These are phyloP conservation scores for Eruca vesicaria DNA, from an alignment of 441 rosid genomes.

Conservation along the genomic window DNA sequence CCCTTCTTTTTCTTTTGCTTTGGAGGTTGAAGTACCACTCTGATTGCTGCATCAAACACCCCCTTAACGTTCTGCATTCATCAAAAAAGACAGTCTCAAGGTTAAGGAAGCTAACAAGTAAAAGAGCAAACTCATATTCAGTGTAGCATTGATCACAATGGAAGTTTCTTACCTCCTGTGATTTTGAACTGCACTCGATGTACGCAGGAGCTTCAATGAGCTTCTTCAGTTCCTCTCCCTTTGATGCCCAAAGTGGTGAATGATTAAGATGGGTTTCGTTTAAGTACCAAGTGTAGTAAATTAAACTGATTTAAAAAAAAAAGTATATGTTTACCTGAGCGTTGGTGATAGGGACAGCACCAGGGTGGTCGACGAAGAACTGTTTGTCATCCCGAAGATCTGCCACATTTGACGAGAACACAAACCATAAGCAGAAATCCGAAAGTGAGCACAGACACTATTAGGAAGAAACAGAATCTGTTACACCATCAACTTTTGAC, in stretches of 20 bases:
- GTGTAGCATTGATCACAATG: background rate
- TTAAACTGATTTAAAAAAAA: background rate
- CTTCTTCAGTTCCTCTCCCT: conserved; percentile 77
- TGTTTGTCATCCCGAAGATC: conserved; percentile 83
- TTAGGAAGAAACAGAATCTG: background rate
- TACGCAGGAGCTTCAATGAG: conserved; percentile 63
- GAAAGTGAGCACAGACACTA: background rate
- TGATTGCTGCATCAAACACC: conserved; percentile 70
- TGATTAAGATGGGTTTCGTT: conserved; percentile 9
- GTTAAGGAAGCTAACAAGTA: background rate
- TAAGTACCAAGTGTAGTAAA: background rate
- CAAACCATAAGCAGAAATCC: conserved; percentile 9
- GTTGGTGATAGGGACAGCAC: conserved; percentile 65
- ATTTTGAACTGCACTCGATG: conserved; percentile 74
- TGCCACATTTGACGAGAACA: conserved; percentile 34
- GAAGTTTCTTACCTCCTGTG: conserved; percentile 55
- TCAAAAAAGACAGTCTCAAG: background rate
- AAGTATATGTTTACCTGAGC: conserved; percentile 48
- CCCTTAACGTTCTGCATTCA: conserved; percentile 58
- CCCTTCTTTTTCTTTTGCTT: conserved; percentile 67
- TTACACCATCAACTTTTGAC: too few species aligned
- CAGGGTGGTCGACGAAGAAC: conserved; percentile 70
- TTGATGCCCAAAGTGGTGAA: conserved; percentile 4
- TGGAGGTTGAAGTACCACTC: conserved; percentile 71
- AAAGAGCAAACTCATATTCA: background rate